phyloP scores from a whole-genome alignment of 2,329 filamentous ascomycete genomes.

The Alternaria infectoria region DNA sequence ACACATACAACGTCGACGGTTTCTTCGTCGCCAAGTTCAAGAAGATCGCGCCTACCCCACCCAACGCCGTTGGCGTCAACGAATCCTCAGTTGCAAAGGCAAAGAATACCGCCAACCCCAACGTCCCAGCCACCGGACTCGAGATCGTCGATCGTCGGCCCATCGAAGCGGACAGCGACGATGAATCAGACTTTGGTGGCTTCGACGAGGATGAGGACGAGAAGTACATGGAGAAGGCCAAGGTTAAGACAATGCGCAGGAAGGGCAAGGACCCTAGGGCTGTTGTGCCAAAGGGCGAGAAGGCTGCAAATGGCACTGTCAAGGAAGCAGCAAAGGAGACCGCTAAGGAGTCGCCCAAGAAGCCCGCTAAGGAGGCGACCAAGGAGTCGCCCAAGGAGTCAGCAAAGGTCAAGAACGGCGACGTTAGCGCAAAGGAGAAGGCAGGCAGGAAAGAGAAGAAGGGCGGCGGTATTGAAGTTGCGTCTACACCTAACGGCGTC shows the following conservation, averaged over 20 bases:
- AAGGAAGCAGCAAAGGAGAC: constrained; percentile 11
- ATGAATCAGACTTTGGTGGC: constrained; percentile 54
- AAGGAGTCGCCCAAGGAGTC: constrained; percentile 7
- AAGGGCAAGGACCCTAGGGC: constrained; percentile 58
- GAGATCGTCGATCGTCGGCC: constrained; percentile 72
- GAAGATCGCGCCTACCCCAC: constrained; percentile 81
- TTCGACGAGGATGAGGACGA: constrained; percentile 60
- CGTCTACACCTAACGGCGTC: constrained; percentile 9
- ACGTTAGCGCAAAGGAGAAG: constrained; percentile 10
- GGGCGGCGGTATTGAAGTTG: constrained; percentile 10
- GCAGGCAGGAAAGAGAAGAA: constrained; percentile 19
- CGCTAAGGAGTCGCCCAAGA: constrained; percentile 27
- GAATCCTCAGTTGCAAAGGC: constrained; percentile 34
- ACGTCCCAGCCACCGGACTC: constrained; percentile 50
- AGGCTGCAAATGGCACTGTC: constrained; percentile 20
- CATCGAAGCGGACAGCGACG: constrained; percentile 57
- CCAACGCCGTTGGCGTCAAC: constrained; percentile 56
- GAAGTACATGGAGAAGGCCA: constrained; percentile 54
- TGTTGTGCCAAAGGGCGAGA: constrained; percentile 28
- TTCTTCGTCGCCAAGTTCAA: constrained; percentile 99
- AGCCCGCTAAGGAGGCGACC: constrained; percentile 21
- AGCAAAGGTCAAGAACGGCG: background rate
- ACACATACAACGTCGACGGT: constrained; percentile 72
- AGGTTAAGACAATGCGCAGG: constrained; percentile 51
- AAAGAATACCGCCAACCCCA: constrained; percentile 44